Evolutionary conservation across 2,329 filamentous ascomycete species (phyloP).

Genomic region (Plenodomus lindquistii): DNA sequence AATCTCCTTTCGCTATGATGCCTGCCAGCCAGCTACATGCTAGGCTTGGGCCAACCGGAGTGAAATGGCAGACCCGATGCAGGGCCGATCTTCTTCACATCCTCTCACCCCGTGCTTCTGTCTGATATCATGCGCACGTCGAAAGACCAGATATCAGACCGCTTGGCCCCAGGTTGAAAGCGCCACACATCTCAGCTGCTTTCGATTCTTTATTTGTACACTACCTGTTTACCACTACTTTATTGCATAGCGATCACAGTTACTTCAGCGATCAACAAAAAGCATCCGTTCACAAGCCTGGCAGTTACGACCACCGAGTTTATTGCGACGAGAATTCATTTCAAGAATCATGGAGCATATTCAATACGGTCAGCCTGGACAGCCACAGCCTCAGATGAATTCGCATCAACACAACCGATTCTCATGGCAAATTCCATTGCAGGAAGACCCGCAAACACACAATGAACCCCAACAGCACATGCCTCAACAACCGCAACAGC

Average conservation of each 20-base stretch:
- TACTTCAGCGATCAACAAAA: background rate
- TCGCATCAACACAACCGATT: constrained; percentile 32
- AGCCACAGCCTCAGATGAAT: constrained; percentile 14
- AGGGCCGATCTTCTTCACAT: constrained; percentile 18
- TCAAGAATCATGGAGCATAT: constrained; percentile 27
- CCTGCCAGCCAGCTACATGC: constrained; percentile 27
- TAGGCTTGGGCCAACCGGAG: constrained; percentile 32
- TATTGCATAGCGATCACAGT: background rate
- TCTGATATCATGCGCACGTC: constrained; percentile 25
- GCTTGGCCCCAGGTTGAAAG: constrained; percentile 21
- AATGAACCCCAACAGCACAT: constrained; percentile 10
- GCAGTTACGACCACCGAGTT: background rate
- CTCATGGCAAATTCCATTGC: constrained; percentile 38
- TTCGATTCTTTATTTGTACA: background rate
- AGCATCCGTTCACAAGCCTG: background rate
- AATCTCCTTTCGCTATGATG: constrained; percentile 30
- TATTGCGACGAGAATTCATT: background rate
- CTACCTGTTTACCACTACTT: background rate
- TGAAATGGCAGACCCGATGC: constrained; percentile 26
- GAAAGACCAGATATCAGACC: constrained; percentile 35
- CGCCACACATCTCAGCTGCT: background rate
- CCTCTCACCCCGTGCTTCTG: constrained; percentile 27
- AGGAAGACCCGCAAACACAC: constrained; percentile 21
- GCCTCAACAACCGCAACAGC: constrained; percentile 12
- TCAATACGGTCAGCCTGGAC: constrained; percentile 22